Base-by-base conservation (phyloP, 192 early-diverging fungal species). In the Mortierella antarctica region DNA sequence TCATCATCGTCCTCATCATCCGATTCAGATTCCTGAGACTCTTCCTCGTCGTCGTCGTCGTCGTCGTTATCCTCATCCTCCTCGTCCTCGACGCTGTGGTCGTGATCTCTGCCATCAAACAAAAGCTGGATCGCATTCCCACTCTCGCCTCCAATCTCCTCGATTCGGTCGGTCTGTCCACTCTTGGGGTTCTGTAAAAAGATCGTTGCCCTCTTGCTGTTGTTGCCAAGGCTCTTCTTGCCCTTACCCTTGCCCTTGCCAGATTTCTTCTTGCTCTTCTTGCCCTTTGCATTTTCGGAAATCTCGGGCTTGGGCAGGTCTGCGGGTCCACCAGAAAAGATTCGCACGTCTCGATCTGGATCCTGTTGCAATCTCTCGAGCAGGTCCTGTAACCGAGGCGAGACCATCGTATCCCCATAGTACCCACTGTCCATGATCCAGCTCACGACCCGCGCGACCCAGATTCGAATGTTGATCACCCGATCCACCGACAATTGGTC, bases 391-490 rank as follows among this genome's bases (percentile, higher is more conserved):
- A 71, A 21, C 9, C 49, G 45, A 7, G 73, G 65, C 7, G 71
- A 59, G 8, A 65, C 40, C 1, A 57, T 49, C 42, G 65, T 57
- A 62, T 81, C 74, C 5, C 79, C 65, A 50, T 80, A 75, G 15
- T 73, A 70, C 10, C 61, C 79, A 63, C 75, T 80, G 13, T 74
- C 57, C 44, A 77, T 56, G n/a, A 87, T 62, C 48, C 62, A 65
- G 45, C 58, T 65, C 18, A 89, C 70, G 5, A 89, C 74, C n/a
- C 92, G 74, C 0, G 91, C 91, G 31, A 92, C 72, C 14, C 86
- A 90, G 74, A 95, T 95, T 14, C 92, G 88, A 39, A 95, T 91
- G 62, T 95, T 93, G 6, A 88, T 88, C 17, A 95, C 89, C 17
- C 82, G 68, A 73, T 95, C 93, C 10, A 73, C 50, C 0, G 89